These are phyloP conservation scores for Cutaneotrichosporon arboriforme DNA, from an alignment of 1,284 basidiomycete genomes.

Conservation along the genomic window DNA sequence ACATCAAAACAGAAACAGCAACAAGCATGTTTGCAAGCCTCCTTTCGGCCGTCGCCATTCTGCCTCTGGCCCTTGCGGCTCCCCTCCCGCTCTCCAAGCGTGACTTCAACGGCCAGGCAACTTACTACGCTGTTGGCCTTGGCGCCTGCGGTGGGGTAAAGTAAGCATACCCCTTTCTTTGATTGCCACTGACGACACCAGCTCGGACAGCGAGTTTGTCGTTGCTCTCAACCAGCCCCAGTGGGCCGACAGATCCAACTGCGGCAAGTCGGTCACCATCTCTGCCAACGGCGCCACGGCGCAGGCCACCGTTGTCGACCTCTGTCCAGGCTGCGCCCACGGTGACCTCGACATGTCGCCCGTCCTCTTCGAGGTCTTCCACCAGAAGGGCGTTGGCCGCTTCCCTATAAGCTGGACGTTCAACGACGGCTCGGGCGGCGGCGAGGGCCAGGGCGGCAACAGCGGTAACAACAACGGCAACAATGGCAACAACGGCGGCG, in stretches of 20 bases:
- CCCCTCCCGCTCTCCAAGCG: conserved; percentile 10
- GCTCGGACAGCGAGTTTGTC: conserved; percentile 31
- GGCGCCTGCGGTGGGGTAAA: conserved; percentile 24
- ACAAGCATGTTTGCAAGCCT: background rate
- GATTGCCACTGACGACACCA: too few relatives aligned
- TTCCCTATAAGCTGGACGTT: conserved; percentile 59
- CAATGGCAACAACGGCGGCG: background rate
- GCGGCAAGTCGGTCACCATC: conserved; percentile 62
- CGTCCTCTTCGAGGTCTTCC: conserved; percentile 60
- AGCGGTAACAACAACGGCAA: background rate
- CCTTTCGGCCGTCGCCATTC: conserved; percentile 1
- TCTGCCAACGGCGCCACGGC: conserved; percentile 58
- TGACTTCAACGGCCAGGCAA: conserved; percentile 17
- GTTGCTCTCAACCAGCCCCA: conserved; percentile 46
- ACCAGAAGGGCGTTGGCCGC: conserved; percentile 50
- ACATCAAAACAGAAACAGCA: background rate
- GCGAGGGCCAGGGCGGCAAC: conserved; percentile 1
- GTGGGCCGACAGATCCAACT: conserved; percentile 54
- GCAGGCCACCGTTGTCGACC: conserved; percentile 61
- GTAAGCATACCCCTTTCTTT: background rate
- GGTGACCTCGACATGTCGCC: conserved; percentile 72
- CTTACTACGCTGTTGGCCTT: conserved; percentile 23
- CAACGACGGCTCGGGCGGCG: conserved; percentile 40
- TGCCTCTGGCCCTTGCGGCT: background rate
- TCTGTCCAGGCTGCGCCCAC: conserved; percentile 48